Evolutionary conservation across 164 flowering plant species (phyloP).

Genomic region (Berberis thunbergii): DNA sequence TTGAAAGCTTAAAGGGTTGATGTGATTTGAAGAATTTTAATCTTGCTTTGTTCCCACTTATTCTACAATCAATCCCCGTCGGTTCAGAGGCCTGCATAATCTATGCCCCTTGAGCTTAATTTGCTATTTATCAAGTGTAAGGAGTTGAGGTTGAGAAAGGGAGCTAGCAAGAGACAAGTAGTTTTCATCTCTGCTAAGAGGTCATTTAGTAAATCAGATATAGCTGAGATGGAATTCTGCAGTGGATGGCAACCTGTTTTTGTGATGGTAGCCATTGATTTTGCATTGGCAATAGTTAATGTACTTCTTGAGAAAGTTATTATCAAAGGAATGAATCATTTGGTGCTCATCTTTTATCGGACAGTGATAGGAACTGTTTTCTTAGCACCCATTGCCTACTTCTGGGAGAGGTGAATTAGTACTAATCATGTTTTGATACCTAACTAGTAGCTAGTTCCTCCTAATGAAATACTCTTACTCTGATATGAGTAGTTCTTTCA

Average conservation of each 20-base stretch:
- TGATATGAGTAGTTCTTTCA: too few species aligned
- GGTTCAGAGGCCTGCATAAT: conserved; percentile 9
- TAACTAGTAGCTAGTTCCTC: too few species aligned
- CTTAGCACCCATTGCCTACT: conserved; percentile 62
- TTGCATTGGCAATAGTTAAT: conserved; percentile 53
- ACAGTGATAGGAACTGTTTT: conserved; percentile 33
- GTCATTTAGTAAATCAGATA: not conserved
- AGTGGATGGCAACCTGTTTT: conserved; percentile 44
- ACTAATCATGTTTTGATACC: not conserved
- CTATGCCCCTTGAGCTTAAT: not conserved
- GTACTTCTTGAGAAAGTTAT: conserved; percentile 63
- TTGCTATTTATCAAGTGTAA: not conserved
- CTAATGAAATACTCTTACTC: too few species aligned
- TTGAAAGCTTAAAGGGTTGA: conserved; percentile 32
- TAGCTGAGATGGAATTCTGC: conserved; percentile 25
- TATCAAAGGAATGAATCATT: conserved; percentile 41
- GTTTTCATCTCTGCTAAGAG: not conserved
- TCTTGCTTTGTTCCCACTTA: conserved; percentile 44
- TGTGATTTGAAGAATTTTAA: conserved; percentile 38
- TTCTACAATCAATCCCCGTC: conserved; percentile 9
- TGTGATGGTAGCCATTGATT: conserved; percentile 42
- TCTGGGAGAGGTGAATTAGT: conserved; percentile 50
- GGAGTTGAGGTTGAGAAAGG: conserved; percentile 2
- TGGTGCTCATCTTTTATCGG: conserved; percentile 57
- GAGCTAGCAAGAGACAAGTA: not conserved